phyloP scores from a whole-genome alignment of 805 yeast species.

The Candida xiaguanensis region DNA sequence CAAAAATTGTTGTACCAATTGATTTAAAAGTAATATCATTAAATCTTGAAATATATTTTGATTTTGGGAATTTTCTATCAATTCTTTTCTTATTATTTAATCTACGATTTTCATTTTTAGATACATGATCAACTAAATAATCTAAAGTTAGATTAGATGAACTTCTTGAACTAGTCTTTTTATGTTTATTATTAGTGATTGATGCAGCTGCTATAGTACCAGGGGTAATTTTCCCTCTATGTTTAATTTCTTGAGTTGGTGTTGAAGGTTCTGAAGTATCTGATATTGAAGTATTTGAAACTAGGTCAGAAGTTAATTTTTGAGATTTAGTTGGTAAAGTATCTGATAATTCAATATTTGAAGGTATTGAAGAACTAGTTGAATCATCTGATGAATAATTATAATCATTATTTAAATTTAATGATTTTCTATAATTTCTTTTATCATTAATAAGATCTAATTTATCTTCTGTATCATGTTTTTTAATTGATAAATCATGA shows the following conservation, averaged over 20 bases:
- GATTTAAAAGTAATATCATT: conserved; percentile 49
- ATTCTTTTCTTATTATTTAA: conserved; percentile 7
- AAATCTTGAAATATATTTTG: conserved; percentile 42
- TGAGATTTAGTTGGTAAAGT: conserved; percentile 1
- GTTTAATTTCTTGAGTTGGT: conserved; percentile 3
- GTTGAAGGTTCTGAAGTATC: conserved; percentile 3
- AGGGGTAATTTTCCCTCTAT: not conserved
- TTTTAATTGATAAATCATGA: not conserved
- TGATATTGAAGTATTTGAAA: not conserved
- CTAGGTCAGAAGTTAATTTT: not conserved
- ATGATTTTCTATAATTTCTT: conserved; percentile 16
- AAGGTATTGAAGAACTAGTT: not conserved
- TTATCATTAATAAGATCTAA: conserved; percentile 15
- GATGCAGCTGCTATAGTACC: not conserved
- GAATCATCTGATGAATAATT: conserved; percentile 8
- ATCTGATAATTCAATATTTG: conserved; percentile 3
- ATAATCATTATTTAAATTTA: conserved; percentile 17
- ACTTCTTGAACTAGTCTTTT: not conserved
- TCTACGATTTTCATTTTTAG: conserved; percentile 7
- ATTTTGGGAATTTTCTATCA: conserved; percentile 2
- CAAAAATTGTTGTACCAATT: conserved; percentile 47
- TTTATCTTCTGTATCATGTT: conserved; percentile 6
- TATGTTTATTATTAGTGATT: not conserved
- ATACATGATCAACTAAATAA: conserved; percentile 3
- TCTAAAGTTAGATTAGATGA: conserved; percentile 4